Evolutionary conservation across 2,329 filamentous ascomycete genomes (phyloP), one percentile per base, ranked within the genome.

Genomic region (Fusarium neocosmosporiellum): DNA sequence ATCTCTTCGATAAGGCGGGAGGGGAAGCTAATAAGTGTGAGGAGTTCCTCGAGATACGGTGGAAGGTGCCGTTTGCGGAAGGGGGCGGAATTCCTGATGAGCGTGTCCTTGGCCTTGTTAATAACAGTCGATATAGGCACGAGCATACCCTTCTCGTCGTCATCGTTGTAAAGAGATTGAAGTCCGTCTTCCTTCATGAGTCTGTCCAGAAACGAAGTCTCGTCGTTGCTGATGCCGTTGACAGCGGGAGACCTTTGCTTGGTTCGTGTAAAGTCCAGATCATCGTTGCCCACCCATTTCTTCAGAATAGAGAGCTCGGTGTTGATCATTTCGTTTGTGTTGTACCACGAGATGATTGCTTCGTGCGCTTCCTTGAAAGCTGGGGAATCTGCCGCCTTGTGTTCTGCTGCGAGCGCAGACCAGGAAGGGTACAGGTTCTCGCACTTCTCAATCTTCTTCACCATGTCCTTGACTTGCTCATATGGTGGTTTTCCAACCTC

Each of bases 11-110:
- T 96, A 37, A 99, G 88, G 10, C 96, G 92, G 1, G 95, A 97
- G 1, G 96, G 96, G 78, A 99, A 99, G 83, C 97, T 98, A 86
- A 99, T 98, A 48, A 99, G 87, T 0, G 94, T 98, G 54, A 98
- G 89, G 50, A 99, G 88, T 81, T 99, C 96, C 80, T 99, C 96
- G 66, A 99, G 97, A 80, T 98, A 98, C 0, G 95, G 95, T 8
- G 96, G 96, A 18, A 99, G 86, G 83, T 99, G 96, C 6, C 96
- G 92, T 78, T 95, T 93, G 43, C 92, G 91, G 80, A 98, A 99
- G 1, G 91, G 91, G 69, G 91, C 90, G 4, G 94, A 93, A 79
- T 98, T 98, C 74, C 91, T 87, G 54, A 98, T 98, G 54, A 98
- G 86, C 0, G 96, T 98, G 69, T 90, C 90, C 83, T 99, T 99